Conservation (phyloP, 2,329 filamentous ascomycete genomes). For the Bipolaris zeicola region DNA sequence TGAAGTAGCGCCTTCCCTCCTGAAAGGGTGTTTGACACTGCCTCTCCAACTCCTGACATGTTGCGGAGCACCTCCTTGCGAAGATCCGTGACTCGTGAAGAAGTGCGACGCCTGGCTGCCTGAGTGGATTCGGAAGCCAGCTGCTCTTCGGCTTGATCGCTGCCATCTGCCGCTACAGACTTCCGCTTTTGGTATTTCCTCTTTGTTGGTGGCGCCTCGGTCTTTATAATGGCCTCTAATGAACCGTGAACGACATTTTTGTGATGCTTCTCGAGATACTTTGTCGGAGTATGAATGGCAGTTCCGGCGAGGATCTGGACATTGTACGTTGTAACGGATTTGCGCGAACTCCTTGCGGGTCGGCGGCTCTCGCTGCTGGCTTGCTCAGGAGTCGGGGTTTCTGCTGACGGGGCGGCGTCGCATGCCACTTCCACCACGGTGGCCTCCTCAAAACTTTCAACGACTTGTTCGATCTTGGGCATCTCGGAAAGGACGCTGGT, state of each 20-base stretch:
- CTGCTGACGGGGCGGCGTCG: constrained; percentile 27
- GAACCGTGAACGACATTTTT: constrained; percentile 44
- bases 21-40: constrained; percentile 41
- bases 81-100: constrained; percentile 41
- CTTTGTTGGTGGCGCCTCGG: constrained; percentile 25
- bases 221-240: constrained; percentile 24
- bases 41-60: constrained; percentile 35
- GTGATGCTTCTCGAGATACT: constrained; percentile 48
- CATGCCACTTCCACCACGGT: constrained; percentile 16
- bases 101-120: constrained; percentile 41
- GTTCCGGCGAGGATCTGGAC: constrained; percentile 67
- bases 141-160: constrained; percentile 39
- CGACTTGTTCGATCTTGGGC: constrained; percentile 36
- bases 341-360: constrained; percentile 59
- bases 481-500: constrained; percentile 59
- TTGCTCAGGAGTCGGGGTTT: constrained; percentile 21
- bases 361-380: constrained; percentile 35
- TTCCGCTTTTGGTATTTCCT: constrained; percentile 24
- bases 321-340: constrained; percentile 69
- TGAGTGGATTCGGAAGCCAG: constrained; percentile 41
- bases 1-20: constrained; percentile 45
- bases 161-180: constrained; percentile 16
- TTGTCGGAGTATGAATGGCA: constrained; percentile 61
- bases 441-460: constrained; percentile 32
- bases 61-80: constrained; percentile 43